Conservation (phyloP, 495 filamentous ascomycete genomes). For the Cudoniella acicularis region DNA sequence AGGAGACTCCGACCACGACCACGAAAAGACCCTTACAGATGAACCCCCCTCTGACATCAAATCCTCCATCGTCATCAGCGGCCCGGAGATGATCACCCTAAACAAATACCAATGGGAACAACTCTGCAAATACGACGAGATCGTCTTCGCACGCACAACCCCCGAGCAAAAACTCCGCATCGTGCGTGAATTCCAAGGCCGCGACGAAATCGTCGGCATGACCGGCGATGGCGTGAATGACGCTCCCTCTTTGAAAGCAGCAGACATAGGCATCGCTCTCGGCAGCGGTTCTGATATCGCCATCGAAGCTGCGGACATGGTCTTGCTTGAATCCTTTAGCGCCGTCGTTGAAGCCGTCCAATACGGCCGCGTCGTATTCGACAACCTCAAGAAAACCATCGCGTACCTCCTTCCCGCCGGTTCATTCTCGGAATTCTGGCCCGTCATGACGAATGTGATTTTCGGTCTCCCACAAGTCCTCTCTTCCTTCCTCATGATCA, state of each 20-base stretch:
- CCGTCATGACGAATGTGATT: slow-evolving; percentile 61
- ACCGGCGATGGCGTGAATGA: slow-evolving; percentile 60
- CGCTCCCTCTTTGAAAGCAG: slow-evolving; percentile 51
- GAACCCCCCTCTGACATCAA: slow-evolving; percentile 11
- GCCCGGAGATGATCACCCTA: slow-evolving; percentile 54
- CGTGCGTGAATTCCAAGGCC: slow-evolving; percentile 60
- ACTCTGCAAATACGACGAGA: slow-evolving; percentile 55
- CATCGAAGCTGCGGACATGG: slow-evolving; percentile 68
- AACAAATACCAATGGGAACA: slow-evolving; percentile 54
- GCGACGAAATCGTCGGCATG: slow-evolving; percentile 42
- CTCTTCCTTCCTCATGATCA: slow-evolving; percentile 67
- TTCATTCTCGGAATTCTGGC: slow-evolving; percentile 68
- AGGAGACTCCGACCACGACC: neutral
- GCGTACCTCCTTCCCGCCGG: slow-evolving; percentile 59
- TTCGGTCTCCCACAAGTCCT: slow-evolving; percentile 67
- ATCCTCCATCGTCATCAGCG: slow-evolving; percentile 41
- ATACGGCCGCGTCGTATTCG: slow-evolving; percentile 54
- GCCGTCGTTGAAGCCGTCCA: slow-evolving; percentile 64
- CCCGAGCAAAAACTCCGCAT: slow-evolving; percentile 76
- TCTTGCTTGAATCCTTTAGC: slow-evolving; percentile 62
- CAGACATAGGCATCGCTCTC: slow-evolving; percentile 52
- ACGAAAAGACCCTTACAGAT: slow-evolving; percentile 7
- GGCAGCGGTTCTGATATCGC: slow-evolving; percentile 55
- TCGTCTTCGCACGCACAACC: slow-evolving; percentile 68
- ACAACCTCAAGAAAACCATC: slow-evolving; percentile 56